Evolutionary conservation across 371 early-diverging fungal species (phyloP).

Genomic region (Chytridium lagenaria): DNA sequence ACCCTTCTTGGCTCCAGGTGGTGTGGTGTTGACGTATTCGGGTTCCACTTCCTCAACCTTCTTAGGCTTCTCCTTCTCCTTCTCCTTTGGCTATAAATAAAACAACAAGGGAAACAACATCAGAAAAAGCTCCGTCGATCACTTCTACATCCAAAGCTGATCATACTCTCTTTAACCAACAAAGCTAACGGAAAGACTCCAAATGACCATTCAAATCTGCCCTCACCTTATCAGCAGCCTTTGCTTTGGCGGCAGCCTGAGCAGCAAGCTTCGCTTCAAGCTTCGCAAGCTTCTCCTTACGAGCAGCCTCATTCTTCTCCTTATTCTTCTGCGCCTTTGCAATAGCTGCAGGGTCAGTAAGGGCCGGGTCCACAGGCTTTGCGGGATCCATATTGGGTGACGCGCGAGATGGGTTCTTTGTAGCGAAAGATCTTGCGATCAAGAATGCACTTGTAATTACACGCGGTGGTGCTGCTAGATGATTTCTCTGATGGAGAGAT

Average conservation of each 20-base stretch:
- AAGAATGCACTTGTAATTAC: too few species aligned
- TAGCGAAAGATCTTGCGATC: not conserved
- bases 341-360: conserved; percentile 11
- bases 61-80: conserved; percentile 57
- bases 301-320: conserved; percentile 87
- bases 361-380: not conserved
- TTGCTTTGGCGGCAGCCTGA: conserved; percentile 55
- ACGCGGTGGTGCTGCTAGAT: too few species aligned
- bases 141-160: too few species aligned
- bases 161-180: too few species aligned
- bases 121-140: not conserved
- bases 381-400: not conserved
- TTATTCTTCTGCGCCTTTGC: conserved; percentile 35
- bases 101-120: not conserved
- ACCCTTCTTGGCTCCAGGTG: conserved; percentile 90
- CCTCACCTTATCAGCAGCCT: conserved; percentile 6
- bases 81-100: conserved; percentile 27
- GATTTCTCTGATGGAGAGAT: too few species aligned
- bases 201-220: not conserved
- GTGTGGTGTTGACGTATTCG: conserved; percentile 82
- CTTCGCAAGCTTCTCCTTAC: conserved; percentile 91
- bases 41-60: conserved; percentile 44
- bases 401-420: not conserved
- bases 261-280: conserved; percentile 89
- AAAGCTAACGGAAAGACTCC: not conserved